Base-by-base conservation (phyloP, 441 rosid genomes). In the Capsella rubella region DNA sequence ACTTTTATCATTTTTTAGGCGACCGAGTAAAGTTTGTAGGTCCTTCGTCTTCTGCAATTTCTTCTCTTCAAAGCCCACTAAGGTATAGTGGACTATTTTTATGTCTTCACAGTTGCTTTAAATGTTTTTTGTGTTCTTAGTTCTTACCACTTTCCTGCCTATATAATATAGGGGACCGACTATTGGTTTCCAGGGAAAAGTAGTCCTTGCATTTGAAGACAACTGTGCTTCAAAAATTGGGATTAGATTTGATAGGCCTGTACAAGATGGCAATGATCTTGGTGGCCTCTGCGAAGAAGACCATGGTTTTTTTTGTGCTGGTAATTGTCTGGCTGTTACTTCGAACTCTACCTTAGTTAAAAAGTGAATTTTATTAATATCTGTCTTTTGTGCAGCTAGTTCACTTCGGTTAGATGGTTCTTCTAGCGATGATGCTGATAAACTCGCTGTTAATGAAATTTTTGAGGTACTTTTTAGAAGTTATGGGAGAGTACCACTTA, bases 261-360 rank as follows among this genome's bases (percentile, higher is more conserved):
- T 96, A 55, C 88, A 83, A 10, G 97, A 93, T 79, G 99, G 99
- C 86, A 93, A 84, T 73, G 92, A 90, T 81, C 97, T 96, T 68
- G 99, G 97, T 70, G 99, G 97, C 53, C 90, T 63, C 63, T 96
- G 99, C 80, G 97, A 96, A 80, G 95, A 86, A 72, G 96, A 87
- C 67, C 96, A 80, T 52, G 98, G 99, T 42, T 96, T 93, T 79
- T 96, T 93, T 72, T 96, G 98, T 87, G 70, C 91, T 70, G 96
- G 99, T 96, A 84, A 75, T 69, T 35, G 5, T 14, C 64, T 11
- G 37, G 42, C 35, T 67, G 15, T 50, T 63, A 37, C 50, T 67
- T 37, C 40, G 34, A 27, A 34, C 28, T 49, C 25, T n/a, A 70
- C 9, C 46, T 21, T 42, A 10, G 3, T 25, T 32, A 6, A 42